A percentile compares a stretch with the other conserved stretches of the same genome.
Conservation (phyloP, 495 filamentous ascomycete genomes). For the Hypoxylon crocopeplum region DNA sequence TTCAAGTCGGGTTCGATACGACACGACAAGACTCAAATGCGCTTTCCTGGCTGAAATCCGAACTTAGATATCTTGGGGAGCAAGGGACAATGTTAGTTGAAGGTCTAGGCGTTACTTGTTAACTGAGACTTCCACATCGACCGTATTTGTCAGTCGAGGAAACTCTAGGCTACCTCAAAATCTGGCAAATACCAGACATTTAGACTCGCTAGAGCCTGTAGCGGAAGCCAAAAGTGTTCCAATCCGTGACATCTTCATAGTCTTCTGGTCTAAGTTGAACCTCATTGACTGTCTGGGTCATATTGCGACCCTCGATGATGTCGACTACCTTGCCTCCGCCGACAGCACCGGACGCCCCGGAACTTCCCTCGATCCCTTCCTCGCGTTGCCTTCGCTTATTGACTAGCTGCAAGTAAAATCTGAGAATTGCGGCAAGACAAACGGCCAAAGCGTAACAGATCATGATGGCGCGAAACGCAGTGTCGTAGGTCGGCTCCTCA, state of each 20-base stretch:
- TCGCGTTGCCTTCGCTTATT: constrained; percentile 49
- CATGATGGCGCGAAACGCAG: constrained; percentile 59
- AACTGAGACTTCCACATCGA: too few species aligned
- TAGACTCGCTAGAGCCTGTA: too few species aligned
- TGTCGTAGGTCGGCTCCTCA: constrained; percentile 46
- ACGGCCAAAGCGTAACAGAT: constrained; percentile 58
- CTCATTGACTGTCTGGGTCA: constrained; percentile 36
- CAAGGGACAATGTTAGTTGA: not conserved
- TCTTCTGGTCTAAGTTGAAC: constrained; percentile 53
- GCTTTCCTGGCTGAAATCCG: not conserved
- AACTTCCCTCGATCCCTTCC: constrained; percentile 51
- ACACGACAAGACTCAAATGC: too few species aligned
- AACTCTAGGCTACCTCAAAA: too few species aligned
- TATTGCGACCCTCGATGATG: constrained; percentile 39
- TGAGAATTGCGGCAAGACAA: constrained; percentile 46
- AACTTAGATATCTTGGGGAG: not conserved
- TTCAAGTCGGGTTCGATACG: not conserved
- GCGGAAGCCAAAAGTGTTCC: constrained; percentile 60
- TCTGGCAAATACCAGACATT: too few species aligned
- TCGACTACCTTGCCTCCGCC: constrained; percentile 51
- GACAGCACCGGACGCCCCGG: constrained; percentile 51
- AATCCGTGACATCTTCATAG: constrained; percentile 60
- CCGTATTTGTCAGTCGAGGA: too few species aligned
- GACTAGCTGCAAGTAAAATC: constrained; percentile 48
- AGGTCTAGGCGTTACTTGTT: too few species aligned